These are phyloP conservation scores for Globisporangium iwayamae DNA, from an alignment of 352 stramenopile species.

Conservation along the genomic window DNA sequence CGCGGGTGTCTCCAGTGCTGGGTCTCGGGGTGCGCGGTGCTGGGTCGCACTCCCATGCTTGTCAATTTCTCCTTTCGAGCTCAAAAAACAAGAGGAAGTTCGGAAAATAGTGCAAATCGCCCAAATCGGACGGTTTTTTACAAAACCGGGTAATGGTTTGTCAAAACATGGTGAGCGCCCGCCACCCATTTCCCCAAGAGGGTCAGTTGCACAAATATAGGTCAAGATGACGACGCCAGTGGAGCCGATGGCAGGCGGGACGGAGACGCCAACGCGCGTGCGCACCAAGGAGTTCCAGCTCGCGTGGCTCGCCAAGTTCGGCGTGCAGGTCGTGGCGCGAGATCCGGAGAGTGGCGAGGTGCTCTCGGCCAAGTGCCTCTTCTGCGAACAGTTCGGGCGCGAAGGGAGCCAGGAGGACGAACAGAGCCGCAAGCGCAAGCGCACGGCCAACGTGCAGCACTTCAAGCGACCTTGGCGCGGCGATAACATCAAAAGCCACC, in stretches of 20 bases:
- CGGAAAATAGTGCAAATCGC: too few relatives aligned
- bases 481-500: constrained; percentile 16
- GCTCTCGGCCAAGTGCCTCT: constrained; percentile 14
- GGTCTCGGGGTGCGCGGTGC: too few relatives aligned
- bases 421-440: constrained; percentile 12
- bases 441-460: constrained; percentile 14
- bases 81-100: too few relatives aligned
- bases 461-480: constrained; percentile 17
- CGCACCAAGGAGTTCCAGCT: constrained; percentile 13
- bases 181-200: too few relatives aligned
- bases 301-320: constrained; percentile 9
- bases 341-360: constrained; percentile 7
- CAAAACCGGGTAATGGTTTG: too few relatives aligned
- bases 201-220: too few relatives aligned
- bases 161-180: too few relatives aligned
- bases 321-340: constrained; percentile 11
- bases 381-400: constrained; percentile 14
- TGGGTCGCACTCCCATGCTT: too few relatives aligned
- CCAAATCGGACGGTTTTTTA: too few relatives aligned
- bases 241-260: not conserved
- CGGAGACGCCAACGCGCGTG: not conserved
- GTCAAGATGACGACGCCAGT: not conserved
- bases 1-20: too few relatives aligned
- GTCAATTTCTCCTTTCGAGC: too few relatives aligned
- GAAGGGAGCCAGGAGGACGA: constrained; percentile 5